Evolutionary conservation across 345 rosid genomes (phyloP), one percentile per base, ranked within the genome.

Genomic region (Salix dunnii): DNA sequence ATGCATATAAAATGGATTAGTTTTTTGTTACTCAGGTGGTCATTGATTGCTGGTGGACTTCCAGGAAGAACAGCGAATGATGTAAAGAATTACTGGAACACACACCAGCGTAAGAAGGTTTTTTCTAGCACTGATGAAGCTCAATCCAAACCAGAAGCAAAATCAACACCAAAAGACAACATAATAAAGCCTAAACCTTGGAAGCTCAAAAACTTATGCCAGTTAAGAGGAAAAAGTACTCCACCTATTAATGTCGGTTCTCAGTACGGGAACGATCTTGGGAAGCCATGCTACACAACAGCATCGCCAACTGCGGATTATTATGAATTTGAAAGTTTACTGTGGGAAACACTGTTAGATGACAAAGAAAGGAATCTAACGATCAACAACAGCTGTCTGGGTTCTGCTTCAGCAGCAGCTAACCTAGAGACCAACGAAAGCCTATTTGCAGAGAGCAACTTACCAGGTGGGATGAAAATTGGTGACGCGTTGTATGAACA

Each of bases 61-160:
- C 87, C 90, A 2, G 90, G 88, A 48, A 83, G 88, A 78, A 85
- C 90, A 27, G 85, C 84, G 1, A 87, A 84, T 48, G 87, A 82
- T 49, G 79, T 87, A 21, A 82, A 87, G 68, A 83, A 84, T 18
- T 79, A 77, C 28, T 83, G 86, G 84, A 81, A 83, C 53, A 72
- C 79, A 3, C 69, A 76, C 40, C 31, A 40, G 6, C 49, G 70
- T 7, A 80, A 68, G 36, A 77, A 70, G 20, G 5, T 36, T 18
- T 73, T 9, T 21, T 20, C 77, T 48, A 28, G 36, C 16, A 16
- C 12, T 2, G 27, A 66, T 14, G 28, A 63, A 5, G 1, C 46
- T 28, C 21, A 40, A 0, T 8, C 71, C 11, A 8, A 7, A n/a
- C 65, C 33, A 14, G 27, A 65, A 9, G 46, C 46, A 40, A 40